Percentiles rank a stretch among this genome's conserved stretches.
Evolutionary conservation across 305 asterid genomes (phyloP).

Genomic region (Rubia peregrina): DNA sequence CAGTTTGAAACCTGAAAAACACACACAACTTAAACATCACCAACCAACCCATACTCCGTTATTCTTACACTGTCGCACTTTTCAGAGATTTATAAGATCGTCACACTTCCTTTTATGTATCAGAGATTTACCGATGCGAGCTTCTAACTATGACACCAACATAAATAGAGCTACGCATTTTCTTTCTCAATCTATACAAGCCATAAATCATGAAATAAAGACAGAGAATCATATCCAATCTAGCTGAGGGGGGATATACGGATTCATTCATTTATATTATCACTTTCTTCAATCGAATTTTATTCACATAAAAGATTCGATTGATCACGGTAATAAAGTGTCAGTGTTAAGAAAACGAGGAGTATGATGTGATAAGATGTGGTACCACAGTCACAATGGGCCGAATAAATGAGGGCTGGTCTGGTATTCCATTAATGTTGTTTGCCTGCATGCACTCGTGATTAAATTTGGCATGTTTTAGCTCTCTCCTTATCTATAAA

Average conservation of each 20-base stretch:
- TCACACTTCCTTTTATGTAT: no score
- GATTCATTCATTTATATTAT: no score
- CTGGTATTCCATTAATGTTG: not conserved
- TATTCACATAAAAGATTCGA: no score
- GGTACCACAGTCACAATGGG: not conserved
- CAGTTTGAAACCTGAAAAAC: slow-evolving; percentile 83
- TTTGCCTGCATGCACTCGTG: not conserved
- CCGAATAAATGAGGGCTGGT: not conserved
- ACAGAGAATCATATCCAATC: no score
- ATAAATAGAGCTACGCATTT: no score
- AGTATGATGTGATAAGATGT: not conserved
- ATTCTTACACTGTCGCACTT: not conserved
- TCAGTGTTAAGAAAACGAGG: not conserved
- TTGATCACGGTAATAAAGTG: not conserved
- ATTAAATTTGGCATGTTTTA: slow-evolving; percentile 7
- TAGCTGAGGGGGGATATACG: no score
- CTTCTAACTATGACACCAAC: no score
- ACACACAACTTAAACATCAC: slow-evolving; percentile 1
- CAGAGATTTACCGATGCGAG: no score
- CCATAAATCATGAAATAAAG: no score
- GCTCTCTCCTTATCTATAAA: not conserved
- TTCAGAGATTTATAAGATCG: not conserved
- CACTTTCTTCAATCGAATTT: no score
- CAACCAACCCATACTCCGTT: not conserved
- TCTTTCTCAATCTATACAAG: no score